Conservation (phyloP, 75 land plant species). For the Ceratopteris richardii region DNA sequence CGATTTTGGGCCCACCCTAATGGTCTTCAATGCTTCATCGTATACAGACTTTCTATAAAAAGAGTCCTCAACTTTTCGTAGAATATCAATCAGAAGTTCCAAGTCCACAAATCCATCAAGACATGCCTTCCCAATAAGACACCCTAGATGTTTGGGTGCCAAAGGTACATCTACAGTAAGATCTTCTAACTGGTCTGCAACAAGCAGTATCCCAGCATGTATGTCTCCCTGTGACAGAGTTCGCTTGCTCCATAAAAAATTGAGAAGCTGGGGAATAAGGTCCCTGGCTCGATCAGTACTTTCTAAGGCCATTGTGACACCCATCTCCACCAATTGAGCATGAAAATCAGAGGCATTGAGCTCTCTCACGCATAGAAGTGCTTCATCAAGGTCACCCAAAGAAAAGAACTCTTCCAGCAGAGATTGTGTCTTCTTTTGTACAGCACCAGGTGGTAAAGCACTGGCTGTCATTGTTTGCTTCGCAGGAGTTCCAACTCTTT, state of each 20-base stretch:
- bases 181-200: constrained; percentile 58
- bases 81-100: constrained; percentile 33
- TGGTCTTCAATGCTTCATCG: constrained; percentile 22
- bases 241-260: constrained; percentile 30
- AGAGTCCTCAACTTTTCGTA: constrained; percentile 43
- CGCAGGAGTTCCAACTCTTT: constrained; percentile 2
- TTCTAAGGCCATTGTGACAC: constrained; percentile 56
- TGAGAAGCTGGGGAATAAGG: constrained; percentile 44
- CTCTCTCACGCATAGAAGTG: constrained; percentile 77
- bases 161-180: constrained; percentile 65
- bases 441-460: constrained; percentile 12
- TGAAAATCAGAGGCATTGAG: constrained; percentile 58
- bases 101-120: constrained; percentile 36
- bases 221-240: constrained; percentile 37
- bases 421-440: constrained; percentile 48
- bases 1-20: constrained; percentile 10
- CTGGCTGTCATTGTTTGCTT: constrained; percentile 17
- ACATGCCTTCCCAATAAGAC: constrained; percentile 46
- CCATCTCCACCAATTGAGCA: constrained; percentile 57
- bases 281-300: constrained; percentile 38
- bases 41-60: constrained; percentile 18
- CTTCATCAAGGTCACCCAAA: constrained; percentile 53
- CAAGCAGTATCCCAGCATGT: constrained; percentile 46
- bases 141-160: constrained; percentile 71
- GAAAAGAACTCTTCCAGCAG: constrained; percentile 79